Evolutionary conservation across 306 rosid species (phyloP).

Genomic region (Gynostemma pentaphyllum): DNA sequence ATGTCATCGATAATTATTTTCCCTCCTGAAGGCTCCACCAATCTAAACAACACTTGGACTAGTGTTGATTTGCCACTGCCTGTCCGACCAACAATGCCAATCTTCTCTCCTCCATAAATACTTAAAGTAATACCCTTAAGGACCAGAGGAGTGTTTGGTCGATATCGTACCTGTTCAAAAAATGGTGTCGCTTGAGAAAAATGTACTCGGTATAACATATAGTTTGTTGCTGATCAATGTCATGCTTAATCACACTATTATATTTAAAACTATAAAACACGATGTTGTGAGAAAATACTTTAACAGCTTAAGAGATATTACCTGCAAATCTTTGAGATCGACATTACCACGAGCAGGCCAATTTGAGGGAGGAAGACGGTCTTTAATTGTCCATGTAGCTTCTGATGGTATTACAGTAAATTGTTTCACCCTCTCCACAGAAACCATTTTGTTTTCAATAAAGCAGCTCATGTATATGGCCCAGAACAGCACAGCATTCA

Average conservation of each 20-base stretch:
- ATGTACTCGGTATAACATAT: background rate
- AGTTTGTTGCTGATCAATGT: background rate
- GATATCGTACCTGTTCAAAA: slow-evolving; percentile 31
- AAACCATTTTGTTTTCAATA: slow-evolving; percentile 84
- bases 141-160: slow-evolving; percentile 37
- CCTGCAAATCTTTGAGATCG: slow-evolving; percentile 45
- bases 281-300: background rate
- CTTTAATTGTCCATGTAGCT: slow-evolving; percentile 48
- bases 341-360: slow-evolving; percentile 65
- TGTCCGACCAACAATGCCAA: slow-evolving; percentile 45
- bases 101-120: slow-evolving; percentile 32
- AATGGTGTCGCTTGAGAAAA: background rate
- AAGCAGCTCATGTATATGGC: slow-evolving; percentile 71
- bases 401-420: slow-evolving; percentile 56
- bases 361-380: slow-evolving; percentile 33
- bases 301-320: slow-evolving; percentile 13
- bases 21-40: slow-evolving; percentile 31
- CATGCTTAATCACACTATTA: background rate
- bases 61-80: slow-evolving; percentile 57
- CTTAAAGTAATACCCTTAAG: slow-evolving; percentile 37
- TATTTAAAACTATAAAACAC: background rate
- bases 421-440: slow-evolving; percentile 77
- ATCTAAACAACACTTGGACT: slow-evolving; percentile 35
- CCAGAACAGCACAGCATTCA: slow-evolving; percentile 64
- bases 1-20: slow-evolving; percentile 32